Percentiles rank a stretch among this genome's conserved stretches.
Conservation (phyloP, 2,329 filamentous ascomycete species). For the Penicillium polonicum region DNA sequence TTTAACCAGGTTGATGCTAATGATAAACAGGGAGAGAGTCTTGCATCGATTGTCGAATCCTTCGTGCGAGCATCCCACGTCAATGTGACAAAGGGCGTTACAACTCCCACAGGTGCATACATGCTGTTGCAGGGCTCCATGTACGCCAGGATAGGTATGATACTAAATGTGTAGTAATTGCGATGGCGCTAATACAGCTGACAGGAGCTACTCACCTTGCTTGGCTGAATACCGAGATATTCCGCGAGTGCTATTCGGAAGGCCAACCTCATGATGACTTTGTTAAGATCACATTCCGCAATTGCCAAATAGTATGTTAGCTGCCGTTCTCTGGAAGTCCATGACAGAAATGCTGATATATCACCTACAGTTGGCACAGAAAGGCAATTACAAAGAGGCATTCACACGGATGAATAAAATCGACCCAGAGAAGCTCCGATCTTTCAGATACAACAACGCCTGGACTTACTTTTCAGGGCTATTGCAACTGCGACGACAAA, state of each 20-base stretch:
- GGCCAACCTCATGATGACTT: conserved; percentile 71
- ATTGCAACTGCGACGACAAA: conserved; percentile 42
- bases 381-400: conserved; percentile 70
- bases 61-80: conserved; percentile 81
- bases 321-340: background rate
- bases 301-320: conserved; percentile 59
- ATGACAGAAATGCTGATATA: conserved; percentile 1
- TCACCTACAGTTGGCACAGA: conserved; percentile 53
- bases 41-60: conserved; percentile 67
- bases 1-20: conserved; percentile 15
- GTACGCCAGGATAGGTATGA: conserved; percentile 71
- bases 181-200: conserved; percentile 16
- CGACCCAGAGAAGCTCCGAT: conserved; percentile 62
- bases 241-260: conserved; percentile 69
- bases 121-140: conserved; percentile 70
- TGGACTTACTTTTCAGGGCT: conserved; percentile 46
- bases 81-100: conserved; percentile 73
- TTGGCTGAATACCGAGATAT: conserved; percentile 65
- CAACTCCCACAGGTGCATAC: conserved; percentile 70
- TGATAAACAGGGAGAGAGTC: conserved; percentile 52
- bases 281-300: conserved; percentile 70
- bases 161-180: background rate
- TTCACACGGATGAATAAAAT: conserved; percentile 60
- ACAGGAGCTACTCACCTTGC: conserved; percentile 55
- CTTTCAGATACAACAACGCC: conserved; percentile 71